A percentile compares a stretch with the other conserved stretches of the same genome.
These are phyloP conservation scores for Aspergillus carlsbadensis DNA, from an alignment of 495 filamentous ascomycete genomes.

Conservation along the genomic window DNA sequence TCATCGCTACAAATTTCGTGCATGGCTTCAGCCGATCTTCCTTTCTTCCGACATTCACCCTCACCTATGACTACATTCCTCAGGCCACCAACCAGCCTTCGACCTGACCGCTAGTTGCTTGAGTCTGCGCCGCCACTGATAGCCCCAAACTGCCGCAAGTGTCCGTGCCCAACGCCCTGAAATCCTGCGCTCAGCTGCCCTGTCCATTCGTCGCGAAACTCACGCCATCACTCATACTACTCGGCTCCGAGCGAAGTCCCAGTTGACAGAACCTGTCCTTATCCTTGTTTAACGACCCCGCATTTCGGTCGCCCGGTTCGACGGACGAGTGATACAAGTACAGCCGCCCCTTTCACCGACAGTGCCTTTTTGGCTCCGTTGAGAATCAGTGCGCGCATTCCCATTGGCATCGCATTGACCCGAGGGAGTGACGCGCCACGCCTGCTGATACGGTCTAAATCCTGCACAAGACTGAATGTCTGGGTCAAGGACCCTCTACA, in stretches of 20 bases:
- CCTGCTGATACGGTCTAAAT: constrained; percentile 29
- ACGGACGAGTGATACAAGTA: constrained; percentile 1
- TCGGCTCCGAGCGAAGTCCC: not conserved
- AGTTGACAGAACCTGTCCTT: not conserved
- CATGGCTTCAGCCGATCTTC: constrained; percentile 14
- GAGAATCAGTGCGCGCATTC: constrained; percentile 5
- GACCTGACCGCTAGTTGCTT: constrained; percentile 23
- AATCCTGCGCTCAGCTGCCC: constrained; percentile 16
- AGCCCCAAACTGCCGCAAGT: constrained; percentile 9
- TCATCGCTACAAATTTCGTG: constrained; percentile 11
- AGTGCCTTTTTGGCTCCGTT: not conserved
- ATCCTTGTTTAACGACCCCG: not conserved
- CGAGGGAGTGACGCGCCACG: constrained; percentile 27
- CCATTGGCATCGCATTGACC: constrained; percentile 21
- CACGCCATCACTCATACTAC: not conserved
- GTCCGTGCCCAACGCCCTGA: constrained; percentile 28
- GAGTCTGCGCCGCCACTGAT: constrained; percentile 8
- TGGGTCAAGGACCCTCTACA: constrained; percentile 19
- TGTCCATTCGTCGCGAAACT: not conserved
- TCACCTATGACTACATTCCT: constrained; percentile 2
- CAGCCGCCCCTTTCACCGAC: not conserved
- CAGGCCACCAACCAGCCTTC: constrained; percentile 10
- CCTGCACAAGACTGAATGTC: constrained; percentile 28
- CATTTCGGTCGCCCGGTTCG: not conserved
- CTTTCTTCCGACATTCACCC: constrained; percentile 3